Base-by-base conservation (phyloP, 768 basidiomycete genomes). In the Coprinopsis cinerea region DNA sequence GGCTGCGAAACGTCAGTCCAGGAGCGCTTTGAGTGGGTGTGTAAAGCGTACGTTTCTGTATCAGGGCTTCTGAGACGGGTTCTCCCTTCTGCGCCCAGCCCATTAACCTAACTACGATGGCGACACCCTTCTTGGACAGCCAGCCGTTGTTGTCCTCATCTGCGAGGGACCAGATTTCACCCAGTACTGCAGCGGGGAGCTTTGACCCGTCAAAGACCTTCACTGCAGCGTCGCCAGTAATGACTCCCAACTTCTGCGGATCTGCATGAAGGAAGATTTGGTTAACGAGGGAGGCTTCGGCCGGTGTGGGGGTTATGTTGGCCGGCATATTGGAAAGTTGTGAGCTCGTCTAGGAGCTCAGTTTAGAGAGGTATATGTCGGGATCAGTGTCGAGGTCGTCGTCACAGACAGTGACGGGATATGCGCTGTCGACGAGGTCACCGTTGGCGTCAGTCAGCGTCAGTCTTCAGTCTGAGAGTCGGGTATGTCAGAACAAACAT, bases 61-160 rank as follows among this genome's bases (percentile, higher is more conserved):
- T 68, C 46, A 88, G 67, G 40, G 82, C 79, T 25, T 75, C 71
- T 1, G 78, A 73, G 30, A 88, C 64, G 53, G 76, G 76, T 62
- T 88, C 86, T 55, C 84, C 92, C 57, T 84, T 84, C 73, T 98
- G 96, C 2, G 92, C 88, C 75, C 88, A 89, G 3, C 88, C 92
- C 53, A 99, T 92, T 44, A 98, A 75, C 50, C 96, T 77, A n/a
- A 95, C 74, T 23, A 90, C 93, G 53, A 88, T 74, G 15, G 91
- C 83, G 58, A 92, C 89, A 37, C 89, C 88, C 61, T 90, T 93
- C 56, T 79, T 82, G 10, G 92, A 85, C 47, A 99, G 78, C 70
- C 85, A 92, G 1, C 96, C 96, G 53, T 89, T 89, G 73, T 97
- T 94, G 26, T 93, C 85, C 48, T 88, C 83, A 72, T 99, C 96